A percentile compares a stretch with the other conserved stretches of the same genome.
Conservation (phyloP, 2,329 filamentous ascomycete genomes). For the Aspergillus sp. region DNA sequence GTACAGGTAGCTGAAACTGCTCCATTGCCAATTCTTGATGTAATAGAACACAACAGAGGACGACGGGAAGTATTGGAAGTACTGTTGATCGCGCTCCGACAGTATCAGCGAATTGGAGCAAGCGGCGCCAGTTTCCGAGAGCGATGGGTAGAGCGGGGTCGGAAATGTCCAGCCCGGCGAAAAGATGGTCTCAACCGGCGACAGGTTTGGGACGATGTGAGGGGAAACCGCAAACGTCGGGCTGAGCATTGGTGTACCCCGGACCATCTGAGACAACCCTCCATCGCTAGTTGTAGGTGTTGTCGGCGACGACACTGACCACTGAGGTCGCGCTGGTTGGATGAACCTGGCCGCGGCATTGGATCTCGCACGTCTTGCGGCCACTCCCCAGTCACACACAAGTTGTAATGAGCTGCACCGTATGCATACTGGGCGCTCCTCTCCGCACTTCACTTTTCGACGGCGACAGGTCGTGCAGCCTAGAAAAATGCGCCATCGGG, state of each 20-base stretch:
- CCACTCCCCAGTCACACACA: not conserved
- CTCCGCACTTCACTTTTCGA: not conserved
- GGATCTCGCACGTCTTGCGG: slow-evolving; percentile 32
- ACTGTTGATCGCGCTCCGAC: slow-evolving; percentile 33
- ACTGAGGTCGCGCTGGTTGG: slow-evolving; percentile 28
- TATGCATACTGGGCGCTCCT: not conserved
- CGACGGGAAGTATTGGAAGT: slow-evolving; percentile 17
- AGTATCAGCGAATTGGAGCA: slow-evolving; percentile 43
- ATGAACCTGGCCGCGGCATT: slow-evolving; percentile 31
- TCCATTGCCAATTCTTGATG: slow-evolving; percentile 46
- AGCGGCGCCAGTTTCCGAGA: slow-evolving; percentile 25
- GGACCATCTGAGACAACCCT: not conserved
- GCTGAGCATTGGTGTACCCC: slow-evolving; percentile 5
- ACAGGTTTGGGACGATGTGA: slow-evolving; percentile 14
- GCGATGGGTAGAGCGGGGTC: slow-evolving; percentile 32
- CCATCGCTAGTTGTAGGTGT: slow-evolving; percentile 5
- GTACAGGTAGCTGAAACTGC: slow-evolving; percentile 43
- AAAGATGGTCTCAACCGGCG: slow-evolving; percentile 22
- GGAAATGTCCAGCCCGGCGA: slow-evolving; percentile 21
- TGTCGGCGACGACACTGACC: slow-evolving; percentile 16
- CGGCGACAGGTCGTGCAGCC: not conserved
- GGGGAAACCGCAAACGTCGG: slow-evolving; percentile 13
- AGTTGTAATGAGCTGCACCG: not conserved
- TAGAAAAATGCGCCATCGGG: not conserved
- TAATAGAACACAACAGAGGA: slow-evolving; percentile 21